Base-by-base conservation (phyloP, 805 yeast genomes). In the Cyberlindnera petersonii region DNA sequence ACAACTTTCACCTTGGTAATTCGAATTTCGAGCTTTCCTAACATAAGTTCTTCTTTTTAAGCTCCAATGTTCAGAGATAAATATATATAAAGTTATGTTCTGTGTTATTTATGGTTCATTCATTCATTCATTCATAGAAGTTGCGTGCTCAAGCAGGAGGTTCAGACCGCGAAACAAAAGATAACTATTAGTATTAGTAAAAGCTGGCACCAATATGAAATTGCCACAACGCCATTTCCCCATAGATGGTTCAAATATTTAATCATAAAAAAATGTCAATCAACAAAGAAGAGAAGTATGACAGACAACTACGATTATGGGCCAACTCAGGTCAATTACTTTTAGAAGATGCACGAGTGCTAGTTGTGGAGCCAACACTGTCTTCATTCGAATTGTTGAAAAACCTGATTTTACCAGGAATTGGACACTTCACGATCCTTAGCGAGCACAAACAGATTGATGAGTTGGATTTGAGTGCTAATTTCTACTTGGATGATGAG, bases 261-360 rank as follows among this genome's bases (percentile, higher is more conserved):
- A 9, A 22, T 22, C 24, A 22, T n/a, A 11, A 11, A 11, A 8
- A 9, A 9, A 16, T 18, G 26, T 22, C 20, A 33, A 39, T 47
- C 40, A 44, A 29, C 46, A 73, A 66, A 39, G 60, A 58, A 50
- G 67, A 68, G 34, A 79, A 79, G 44, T 88, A 86, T 56, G 96
- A 89, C 59, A 71, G 98, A 26, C 98, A 91, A 56, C 64, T 91
- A 42, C 72, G 97, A 26, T 64, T 91, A 13, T 91, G 98, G 98
- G 88, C 86, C 2, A 53, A 72, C 0, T 59, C 70, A 9, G 98
- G 97, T 4, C 98, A 91, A 53, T 42, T 58, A 4, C 64, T 68
- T 6, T 65, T 91, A 14, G 75, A 75, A 23, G 52, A 56, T 2
- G 66, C 89, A 0, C 77, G 72, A 39, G 68, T 88, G 4, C 74